These are phyloP conservation scores for Colletotrichum tofieldiae DNA, from an alignment of 2,329 filamentous ascomycete genomes.

Conservation along the genomic window DNA sequence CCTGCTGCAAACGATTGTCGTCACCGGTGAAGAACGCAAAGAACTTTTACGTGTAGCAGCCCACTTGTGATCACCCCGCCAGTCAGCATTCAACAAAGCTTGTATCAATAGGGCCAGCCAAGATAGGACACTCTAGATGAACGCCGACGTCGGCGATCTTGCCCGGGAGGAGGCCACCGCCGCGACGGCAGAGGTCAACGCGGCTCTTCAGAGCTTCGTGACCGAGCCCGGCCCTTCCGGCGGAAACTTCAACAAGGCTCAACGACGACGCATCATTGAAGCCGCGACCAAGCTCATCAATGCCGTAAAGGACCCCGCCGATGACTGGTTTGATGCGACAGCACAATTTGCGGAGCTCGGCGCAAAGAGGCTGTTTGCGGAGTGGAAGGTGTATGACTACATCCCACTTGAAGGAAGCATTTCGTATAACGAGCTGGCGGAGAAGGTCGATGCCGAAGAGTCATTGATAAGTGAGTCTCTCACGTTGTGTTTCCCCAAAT, in stretches of 20 bases:
- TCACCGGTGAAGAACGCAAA: background rate
- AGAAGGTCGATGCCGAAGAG: slow-evolving; percentile 49
- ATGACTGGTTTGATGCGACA: slow-evolving; percentile 37
- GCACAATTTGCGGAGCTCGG: slow-evolving; percentile 33
- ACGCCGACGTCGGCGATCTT: slow-evolving; percentile 1
- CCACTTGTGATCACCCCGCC: background rate
- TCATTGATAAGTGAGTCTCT: slow-evolving; percentile 47
- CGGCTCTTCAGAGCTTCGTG: slow-evolving; percentile 25
- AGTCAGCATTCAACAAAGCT: background rate
- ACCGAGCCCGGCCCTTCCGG: slow-evolving; percentile 4
- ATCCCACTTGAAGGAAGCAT: slow-evolving; percentile 51
- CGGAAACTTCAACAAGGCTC: slow-evolving; percentile 28
- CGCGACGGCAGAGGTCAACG: slow-evolving; percentile 31
- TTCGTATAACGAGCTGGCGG: slow-evolving; percentile 50
- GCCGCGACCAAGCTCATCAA: slow-evolving; percentile 32
- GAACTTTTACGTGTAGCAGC: background rate
- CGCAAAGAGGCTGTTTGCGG: slow-evolving; percentile 48
- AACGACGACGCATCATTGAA: slow-evolving; percentile 32
- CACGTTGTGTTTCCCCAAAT: background rate
- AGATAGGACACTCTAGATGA: background rate
- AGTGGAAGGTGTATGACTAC: slow-evolving; percentile 53
- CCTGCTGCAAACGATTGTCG: background rate
- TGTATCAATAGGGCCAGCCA: too few species aligned
- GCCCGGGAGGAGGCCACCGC: slow-evolving; percentile 29
- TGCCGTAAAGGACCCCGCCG: slow-evolving; percentile 30